Percentiles rank a stretch among this genome's conserved stretches.
These are phyloP conservation scores for Cadophora sp. DNA, from an alignment of 2,329 filamentous ascomycete species.

Conservation along the genomic window DNA sequence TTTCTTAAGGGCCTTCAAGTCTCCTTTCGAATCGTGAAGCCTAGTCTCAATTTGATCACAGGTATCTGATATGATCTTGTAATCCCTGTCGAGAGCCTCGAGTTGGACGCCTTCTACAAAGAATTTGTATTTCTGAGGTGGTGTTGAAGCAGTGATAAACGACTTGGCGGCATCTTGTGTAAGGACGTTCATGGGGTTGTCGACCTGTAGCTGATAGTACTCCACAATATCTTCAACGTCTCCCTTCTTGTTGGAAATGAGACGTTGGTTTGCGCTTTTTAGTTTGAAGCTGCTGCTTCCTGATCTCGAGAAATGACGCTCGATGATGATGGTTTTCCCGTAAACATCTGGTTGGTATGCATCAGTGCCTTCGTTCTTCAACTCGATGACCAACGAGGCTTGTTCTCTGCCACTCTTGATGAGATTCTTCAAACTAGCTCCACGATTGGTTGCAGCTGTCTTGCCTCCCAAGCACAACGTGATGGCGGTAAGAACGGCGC, in stretches of 20 bases:
- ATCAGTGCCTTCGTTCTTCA: constrained; percentile 88
- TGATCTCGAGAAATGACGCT: constrained; percentile 81
- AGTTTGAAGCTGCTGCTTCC: constrained; percentile 86
- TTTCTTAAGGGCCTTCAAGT: constrained; percentile 66
- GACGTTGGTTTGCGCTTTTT: constrained; percentile 72
- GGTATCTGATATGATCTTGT: constrained; percentile 80
- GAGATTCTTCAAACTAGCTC: constrained; percentile 85
- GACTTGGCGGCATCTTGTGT: constrained; percentile 95
- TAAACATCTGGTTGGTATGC: constrained; percentile 85
- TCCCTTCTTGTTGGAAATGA: constrained; percentile 81
- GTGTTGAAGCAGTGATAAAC: constrained; percentile 85
- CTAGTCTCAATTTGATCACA: constrained; percentile 75
- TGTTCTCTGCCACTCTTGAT: constrained; percentile 88
- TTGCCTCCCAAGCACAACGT: constrained; percentile 96
- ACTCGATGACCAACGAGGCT: constrained; percentile 77
- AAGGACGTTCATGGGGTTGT: constrained; percentile 94
- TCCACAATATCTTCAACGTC: constrained; percentile 94
- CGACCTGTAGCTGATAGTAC: constrained; percentile 91
- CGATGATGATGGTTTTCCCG: constrained; percentile 86
- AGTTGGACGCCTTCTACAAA: constrained; percentile 95
- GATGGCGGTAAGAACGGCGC: constrained; percentile 90
- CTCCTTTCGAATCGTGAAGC: constrained; percentile 65
- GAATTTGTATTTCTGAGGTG: constrained; percentile 91
- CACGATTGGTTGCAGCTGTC: constrained; percentile 90
- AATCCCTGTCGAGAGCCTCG: constrained; percentile 90